These are phyloP conservation scores for Ophiocordyceps sinensis DNA, from an alignment of 2,329 filamentous ascomycete genomes.

Conservation along the genomic window DNA sequence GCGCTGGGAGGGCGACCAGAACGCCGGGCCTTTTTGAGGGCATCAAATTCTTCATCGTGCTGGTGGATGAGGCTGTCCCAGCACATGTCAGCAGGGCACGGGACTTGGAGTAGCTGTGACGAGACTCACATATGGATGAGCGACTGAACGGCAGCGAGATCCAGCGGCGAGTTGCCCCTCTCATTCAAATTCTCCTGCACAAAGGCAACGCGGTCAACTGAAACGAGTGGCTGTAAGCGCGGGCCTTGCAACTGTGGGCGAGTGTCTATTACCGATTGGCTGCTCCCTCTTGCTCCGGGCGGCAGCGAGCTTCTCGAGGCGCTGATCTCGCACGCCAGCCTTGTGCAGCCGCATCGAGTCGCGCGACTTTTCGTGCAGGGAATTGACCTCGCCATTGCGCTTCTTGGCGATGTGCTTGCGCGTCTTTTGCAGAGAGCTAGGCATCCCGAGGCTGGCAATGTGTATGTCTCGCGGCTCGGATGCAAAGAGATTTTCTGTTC, in stretches of 20 bases:
- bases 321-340: conserved; percentile 69
- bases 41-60: conserved; percentile 54
- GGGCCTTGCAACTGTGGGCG: neutral
- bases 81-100: conserved; percentile 10
- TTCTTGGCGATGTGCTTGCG: conserved; percentile 87
- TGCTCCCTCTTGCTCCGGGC: conserved; percentile 60
- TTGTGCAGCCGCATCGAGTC: conserved; percentile 71
- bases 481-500: neutral
- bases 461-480: neutral
- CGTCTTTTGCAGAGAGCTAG: conserved; percentile 65
- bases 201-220: conserved; percentile 32
- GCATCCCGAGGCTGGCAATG: conserved; percentile 38
- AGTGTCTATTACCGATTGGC: conserved; percentile 45
- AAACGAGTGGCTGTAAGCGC: neutral
- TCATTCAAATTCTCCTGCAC: conserved; percentile 54
- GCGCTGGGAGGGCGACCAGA: conserved; percentile 66
- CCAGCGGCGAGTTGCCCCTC: conserved; percentile 31
- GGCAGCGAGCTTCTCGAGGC: conserved; percentile 58
- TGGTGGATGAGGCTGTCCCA: conserved; percentile 41
- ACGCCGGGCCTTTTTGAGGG: conserved; percentile 53
- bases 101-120: conserved; percentile 1
- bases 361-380: conserved; percentile 76
- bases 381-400: conserved; percentile 55
- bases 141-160: conserved; percentile 41
- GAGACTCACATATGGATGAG: conserved; percentile 43